A percentile compares a stretch with the other conserved stretches of the same genome.
Evolutionary conservation across 176 grass and related monocot genomes (phyloP).

Genomic region (Juncus effusus): DNA sequence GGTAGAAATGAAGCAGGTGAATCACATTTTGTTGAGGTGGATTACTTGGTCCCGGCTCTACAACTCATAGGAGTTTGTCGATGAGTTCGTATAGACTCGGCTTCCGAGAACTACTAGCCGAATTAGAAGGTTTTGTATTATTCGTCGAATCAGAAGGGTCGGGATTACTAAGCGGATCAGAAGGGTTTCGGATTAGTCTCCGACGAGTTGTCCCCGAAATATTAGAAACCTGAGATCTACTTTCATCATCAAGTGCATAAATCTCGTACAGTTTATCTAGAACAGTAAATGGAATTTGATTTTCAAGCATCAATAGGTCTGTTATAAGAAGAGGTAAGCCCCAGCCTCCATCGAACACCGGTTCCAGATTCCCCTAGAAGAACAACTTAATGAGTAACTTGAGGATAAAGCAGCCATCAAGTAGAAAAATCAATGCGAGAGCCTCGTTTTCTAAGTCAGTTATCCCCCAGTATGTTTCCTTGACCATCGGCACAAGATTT

Average conservation of each 20-base stretch:
- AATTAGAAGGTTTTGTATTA: too few relatives aligned
- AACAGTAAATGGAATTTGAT: conserved; percentile 16
- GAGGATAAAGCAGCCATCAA: conserved; percentile 27
- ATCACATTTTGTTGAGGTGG: too few relatives aligned
- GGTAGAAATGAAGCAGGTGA: conserved; percentile 19
- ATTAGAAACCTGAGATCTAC: too few relatives aligned
- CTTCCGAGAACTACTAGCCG: too few relatives aligned
- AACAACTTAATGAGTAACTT: conserved; percentile 7
- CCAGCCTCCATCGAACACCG: background rate
- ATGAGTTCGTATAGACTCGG: too few relatives aligned
- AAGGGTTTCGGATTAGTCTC: too few relatives aligned
- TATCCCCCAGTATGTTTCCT: conserved; percentile 13
- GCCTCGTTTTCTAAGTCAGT: background rate
- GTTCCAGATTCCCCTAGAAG: background rate
- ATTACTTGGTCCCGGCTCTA: too few relatives aligned
- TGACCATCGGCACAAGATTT: too few relatives aligned
- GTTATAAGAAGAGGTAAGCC: conserved; percentile 2
- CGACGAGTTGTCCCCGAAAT: too few relatives aligned
- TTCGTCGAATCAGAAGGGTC: too few relatives aligned
- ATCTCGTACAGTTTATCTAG: conserved; percentile 4
- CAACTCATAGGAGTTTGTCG: too few relatives aligned
- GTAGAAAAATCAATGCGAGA: conserved; percentile 15
- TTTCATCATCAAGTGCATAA: background rate
- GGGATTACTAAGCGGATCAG: too few relatives aligned
- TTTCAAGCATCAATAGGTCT: conserved; percentile 25